Base-by-base conservation (phyloP, 306 rosid species). In the Macrotyloma uniflorum region DNA sequence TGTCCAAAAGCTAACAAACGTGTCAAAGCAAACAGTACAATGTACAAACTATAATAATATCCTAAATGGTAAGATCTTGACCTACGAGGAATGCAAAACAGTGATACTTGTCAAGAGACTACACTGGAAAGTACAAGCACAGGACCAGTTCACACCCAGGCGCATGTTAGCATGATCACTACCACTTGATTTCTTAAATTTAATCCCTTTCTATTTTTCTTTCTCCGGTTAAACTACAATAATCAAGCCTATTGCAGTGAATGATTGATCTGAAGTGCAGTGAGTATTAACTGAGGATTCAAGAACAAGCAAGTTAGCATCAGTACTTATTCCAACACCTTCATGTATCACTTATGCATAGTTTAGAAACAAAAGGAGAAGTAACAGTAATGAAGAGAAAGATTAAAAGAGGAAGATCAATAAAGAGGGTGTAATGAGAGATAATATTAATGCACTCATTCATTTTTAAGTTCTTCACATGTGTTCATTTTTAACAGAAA, bases 21-120 rank as follows among this genome's bases (percentile, higher is more conserved):
- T 71, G 89, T 72, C 72, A 76, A 72, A 71, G 72, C 35, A 70
- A 79, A 82, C 80, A 75, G 84, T 75, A 66, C 7, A 49, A 4
- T 65, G 53, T 71, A 77, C 79, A 70, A 50, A 35, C 64, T 77
- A 78, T 26, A 38, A 78, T 26, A 38, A 76, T 70, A 72, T 83
- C 66, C 78, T 51, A 63, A 53, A 50, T 20, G 71, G 76, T 74
- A 83, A 80, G 82, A 77, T 72, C 75, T 83, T 86, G 89, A 86
- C 85, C 87, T 59, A 77, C 49, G 74, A 50, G 80, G 50, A 79
- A 71, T 70, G 11, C 82, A 33, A 49, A 78, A 70, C 75, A 71
- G 82, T 82, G 79, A 22, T 18, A 42, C 61, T 79, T 75, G 82
- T 79, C 82, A 65, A 70, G 26, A 3, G 64, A 79, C 80, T 67